Base-by-base conservation (phyloP, 192 early-diverging fungal genomes). In the Podila epicladia region DNA sequence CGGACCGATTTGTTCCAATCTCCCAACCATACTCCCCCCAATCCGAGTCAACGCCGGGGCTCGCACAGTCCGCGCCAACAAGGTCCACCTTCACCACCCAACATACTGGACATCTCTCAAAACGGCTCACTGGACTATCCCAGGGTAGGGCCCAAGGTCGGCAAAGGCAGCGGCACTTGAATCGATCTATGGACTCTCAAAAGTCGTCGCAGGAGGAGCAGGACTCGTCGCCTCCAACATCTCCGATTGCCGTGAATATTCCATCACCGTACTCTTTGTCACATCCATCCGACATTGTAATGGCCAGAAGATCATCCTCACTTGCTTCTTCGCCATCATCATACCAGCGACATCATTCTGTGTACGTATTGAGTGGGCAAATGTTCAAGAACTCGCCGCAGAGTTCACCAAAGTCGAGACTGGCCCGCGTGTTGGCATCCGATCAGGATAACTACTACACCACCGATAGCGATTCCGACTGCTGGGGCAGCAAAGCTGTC, bases 331-430 rank as follows among this genome's bases (percentile, higher is more conserved):
- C 77, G 15, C 77, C 77, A 8, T 80, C 77, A 1, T 80, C 77
- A 8, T 80, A 80, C 29, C 77, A 80, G 57, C 49, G 77, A 19
- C 77, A 80, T 55, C 77, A 80, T 22, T 80, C 77, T 7, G 66
- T 80, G 1, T 80, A 80, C 37, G 77, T 80, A 15, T 32, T 80
- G 12, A 80, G 77, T 28, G 77, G 77, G 9, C 77, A 80, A 38
- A 80, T 80, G 77, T 80, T 80, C 66, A 80, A 73, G 62, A 69
- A 65, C 29, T 80, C 77, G 1, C 77, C 77, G 3, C 77, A 80
- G 24, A 71, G 67, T 13, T 80, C 77, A 19, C 77, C 77, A 28
- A 80, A 80, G 31, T 80, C 77, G 19, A 65, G 72, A 9, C 29
- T 80, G 9, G 67, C 71, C 7, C 70, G 77, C 7, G 71, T 80